Evolutionary conservation across 768 basidiomycete species (phyloP), one percentile per base, ranked within the genome.

Genomic region (Phallus indusiatus): DNA sequence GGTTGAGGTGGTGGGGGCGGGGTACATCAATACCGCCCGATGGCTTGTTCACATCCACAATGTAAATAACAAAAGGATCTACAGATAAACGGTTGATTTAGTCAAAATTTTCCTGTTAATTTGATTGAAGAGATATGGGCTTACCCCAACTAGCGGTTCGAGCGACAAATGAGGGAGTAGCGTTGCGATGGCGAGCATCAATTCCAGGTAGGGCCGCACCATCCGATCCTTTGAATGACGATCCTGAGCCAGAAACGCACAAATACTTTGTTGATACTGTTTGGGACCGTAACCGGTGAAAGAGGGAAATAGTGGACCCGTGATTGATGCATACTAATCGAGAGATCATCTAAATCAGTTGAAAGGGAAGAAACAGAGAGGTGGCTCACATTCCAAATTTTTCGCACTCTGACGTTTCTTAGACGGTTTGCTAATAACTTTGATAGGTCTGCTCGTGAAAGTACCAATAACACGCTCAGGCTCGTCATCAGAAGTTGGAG

Each of bases 21-120:
- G 88, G 84, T 34, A 84, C 78, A 65, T 90, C 88, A 54, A 88
- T 83, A 14, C 85, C 84, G 28, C 85, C 85, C 18, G 82, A 78
- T 18, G 91, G 88, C 67, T 87, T 88, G 73, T 83, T 86, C 62
- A 93, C 89, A 70, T 97, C 94, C 62, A 96, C 94, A 62, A 96
- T 93, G 76, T 96, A 98, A 81, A 97, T 90, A 66, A 97, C 84
- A 73, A 96, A 97, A 0, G 93, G 88, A 73, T 94, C 88, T 89
- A 64, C 8, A 60, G 34, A 47, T 48, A 55, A 21, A 59, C 17
- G n/a, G 24, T 59, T 33, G n/a, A 42, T 42, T n/a, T n/a, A n/a
- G n/a, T 42, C 42, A 14, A n/a, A n/a, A n/a, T n/a, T n/a, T 12
- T 2, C 12, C n/a, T 42, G 4, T 42, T n/a, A 42, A 28, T 2